Evolutionary conservation across 1,139 yeast genomes (phyloP).

Genomic region (Lodderomyces margitis): DNA sequence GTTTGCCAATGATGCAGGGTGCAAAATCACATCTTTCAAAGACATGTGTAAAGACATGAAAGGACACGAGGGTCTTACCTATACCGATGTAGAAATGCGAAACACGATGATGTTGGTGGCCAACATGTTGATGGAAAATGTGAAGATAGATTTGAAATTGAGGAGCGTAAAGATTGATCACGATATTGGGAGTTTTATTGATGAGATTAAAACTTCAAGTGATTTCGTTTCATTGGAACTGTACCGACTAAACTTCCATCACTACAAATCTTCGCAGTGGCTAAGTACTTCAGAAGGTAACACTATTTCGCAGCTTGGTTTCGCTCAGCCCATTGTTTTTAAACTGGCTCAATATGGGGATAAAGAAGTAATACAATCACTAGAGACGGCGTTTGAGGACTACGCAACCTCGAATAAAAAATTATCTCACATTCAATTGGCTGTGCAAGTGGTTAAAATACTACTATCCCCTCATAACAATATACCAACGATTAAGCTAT

Average conservation of each 20-base stretch:
- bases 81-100: constrained; percentile 20
- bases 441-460: constrained; percentile 18
- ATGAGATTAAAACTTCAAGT: constrained; percentile 15
- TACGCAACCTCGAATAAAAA: constrained; percentile 14
- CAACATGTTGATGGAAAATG: constrained; percentile 19
- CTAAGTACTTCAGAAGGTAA: constrained; percentile 28
- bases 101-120: constrained; percentile 21
- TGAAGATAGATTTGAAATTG: constrained; percentile 26
- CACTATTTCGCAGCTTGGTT: constrained; percentile 5
- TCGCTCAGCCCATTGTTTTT: constrained; percentile 2
- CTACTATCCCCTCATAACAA: constrained; percentile 19
- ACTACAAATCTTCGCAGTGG: constrained; percentile 33
- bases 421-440: constrained; percentile 24
- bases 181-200: constrained; percentile 12
- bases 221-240: constrained; percentile 21
- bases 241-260: constrained; percentile 14
- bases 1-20: constrained; percentile 11
- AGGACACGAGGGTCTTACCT: constrained; percentile 12
- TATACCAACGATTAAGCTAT: constrained; percentile 27
- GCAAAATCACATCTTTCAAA: constrained; percentile 4
- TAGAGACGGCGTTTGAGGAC: constrained; percentile 18
- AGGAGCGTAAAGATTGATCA: constrained; percentile 12
- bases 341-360: constrained; percentile 9
- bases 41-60: constrained; percentile 7
- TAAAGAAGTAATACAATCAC: constrained; percentile 18